Conservation (phyloP, 805 yeast species). For the Debaryomyces castellii region DNA sequence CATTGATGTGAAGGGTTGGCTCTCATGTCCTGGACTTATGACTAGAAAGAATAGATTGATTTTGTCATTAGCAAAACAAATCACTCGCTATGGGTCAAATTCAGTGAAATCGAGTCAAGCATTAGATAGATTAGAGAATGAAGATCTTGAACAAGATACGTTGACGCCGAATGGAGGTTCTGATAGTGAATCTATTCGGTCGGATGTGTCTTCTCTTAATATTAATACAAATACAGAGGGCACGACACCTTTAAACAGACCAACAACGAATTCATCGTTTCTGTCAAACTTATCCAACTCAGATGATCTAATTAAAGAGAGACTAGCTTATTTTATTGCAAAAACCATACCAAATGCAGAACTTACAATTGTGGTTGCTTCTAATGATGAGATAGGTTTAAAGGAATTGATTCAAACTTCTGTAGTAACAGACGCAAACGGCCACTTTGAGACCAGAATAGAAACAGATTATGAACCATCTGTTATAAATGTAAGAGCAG, state of each 20-base stretch:
- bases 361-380: conserved; percentile 54
- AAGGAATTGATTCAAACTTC: conserved; percentile 25
- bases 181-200: conserved; percentile 20
- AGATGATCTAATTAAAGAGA: conserved; percentile 56
- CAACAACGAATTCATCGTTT: conserved; percentile 7
- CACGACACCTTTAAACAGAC: conserved; percentile 1
- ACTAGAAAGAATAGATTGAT: conserved; percentile 70
- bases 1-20: conserved; percentile 70
- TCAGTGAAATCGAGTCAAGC: conserved; percentile 16
- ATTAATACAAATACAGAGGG: conserved; percentile 4
- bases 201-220: conserved; percentile 7
- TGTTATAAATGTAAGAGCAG: conserved; percentile 50
- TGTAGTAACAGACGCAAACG: conserved; percentile 60
- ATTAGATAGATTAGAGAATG: conserved; percentile 24
- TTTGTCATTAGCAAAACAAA: conserved; percentile 65
- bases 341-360: conserved; percentile 60
- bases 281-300: conserved; percentile 5
- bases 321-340: conserved; percentile 72
- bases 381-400: conserved; percentile 34
- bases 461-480: conserved; percentile 62
- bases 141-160: conserved; percentile 24
- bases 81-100: conserved; percentile 43
- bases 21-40: conserved; percentile 68
- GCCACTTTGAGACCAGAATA: conserved; percentile 59
- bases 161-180: conserved; percentile 16